These are phyloP conservation scores for Cyanidiococcus yangmingshanensis DNA, from an alignment of 23 red algal genomes.

Conservation along the genomic window DNA sequence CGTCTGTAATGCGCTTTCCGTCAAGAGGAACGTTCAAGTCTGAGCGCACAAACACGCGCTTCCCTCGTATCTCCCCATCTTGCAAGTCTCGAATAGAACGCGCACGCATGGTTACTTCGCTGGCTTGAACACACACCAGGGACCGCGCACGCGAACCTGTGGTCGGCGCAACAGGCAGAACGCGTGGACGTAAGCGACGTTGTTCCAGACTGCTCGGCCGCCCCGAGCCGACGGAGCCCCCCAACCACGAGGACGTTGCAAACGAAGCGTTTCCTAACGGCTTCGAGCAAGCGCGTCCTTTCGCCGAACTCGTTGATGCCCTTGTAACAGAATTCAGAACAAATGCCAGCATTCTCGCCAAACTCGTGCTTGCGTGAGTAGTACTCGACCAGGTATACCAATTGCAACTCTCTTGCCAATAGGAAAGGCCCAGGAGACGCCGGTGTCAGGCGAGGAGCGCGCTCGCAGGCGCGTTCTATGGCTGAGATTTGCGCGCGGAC, in stretches of 20 bases:
- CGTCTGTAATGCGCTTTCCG: slow-evolving; percentile 94
- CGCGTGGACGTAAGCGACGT: neutral
- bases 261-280: neutral
- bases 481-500: neutral
- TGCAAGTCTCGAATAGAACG: slow-evolving; percentile 84
- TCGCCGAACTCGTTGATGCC: neutral
- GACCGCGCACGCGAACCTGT: neutral
- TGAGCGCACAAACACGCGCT: slow-evolving; percentile 83
- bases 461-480: neutral
- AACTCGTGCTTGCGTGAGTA: no score
- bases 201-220: neutral
- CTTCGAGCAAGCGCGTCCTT: neutral
- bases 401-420: no score
- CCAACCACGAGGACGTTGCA: neutral
- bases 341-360: neutral
- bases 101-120: neutral
- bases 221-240: neutral
- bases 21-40: slow-evolving; percentile 98
- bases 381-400: no score
- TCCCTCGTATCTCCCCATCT: slow-evolving; percentile 60
- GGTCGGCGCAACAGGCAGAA: neutral
- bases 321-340: neutral
- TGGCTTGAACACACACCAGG: neutral
- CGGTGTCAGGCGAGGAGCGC: neutral
- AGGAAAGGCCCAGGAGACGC: no score